Evolutionary conservation across 2,329 filamentous ascomycete species (phyloP).

Genomic region (Aspergillus luchuensis): DNA sequence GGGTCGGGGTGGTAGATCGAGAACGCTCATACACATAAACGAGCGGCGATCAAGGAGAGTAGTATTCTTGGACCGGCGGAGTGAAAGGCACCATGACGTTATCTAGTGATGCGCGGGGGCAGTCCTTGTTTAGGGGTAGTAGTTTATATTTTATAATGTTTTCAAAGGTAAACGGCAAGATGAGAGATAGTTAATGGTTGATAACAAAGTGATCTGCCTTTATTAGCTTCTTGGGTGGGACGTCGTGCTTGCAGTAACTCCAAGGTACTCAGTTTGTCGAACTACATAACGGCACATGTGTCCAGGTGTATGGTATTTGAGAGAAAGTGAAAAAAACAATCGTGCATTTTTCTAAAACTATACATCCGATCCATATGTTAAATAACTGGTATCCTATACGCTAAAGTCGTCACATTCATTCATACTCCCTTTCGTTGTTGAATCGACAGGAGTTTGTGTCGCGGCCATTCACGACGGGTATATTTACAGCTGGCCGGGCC

Average conservation of each 20-base stretch:
- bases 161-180: neutral
- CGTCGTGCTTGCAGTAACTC: neutral
- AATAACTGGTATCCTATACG: conserved; percentile 8
- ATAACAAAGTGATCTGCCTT: neutral
- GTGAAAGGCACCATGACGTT: neutral
- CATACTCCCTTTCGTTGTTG: conserved; percentile 6
- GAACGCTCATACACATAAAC: neutral
- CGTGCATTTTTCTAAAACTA: neutral
- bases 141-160: neutral
- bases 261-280: neutral
- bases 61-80: conserved; percentile 1
- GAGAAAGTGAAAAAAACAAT: neutral
- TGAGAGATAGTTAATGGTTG: too few species aligned
- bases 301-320: neutral
- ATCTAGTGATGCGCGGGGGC: too few species aligned
- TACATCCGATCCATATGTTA: conserved; percentile 11
- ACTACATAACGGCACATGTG: neutral
- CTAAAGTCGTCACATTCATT: conserved; percentile 9
- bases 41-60: neutral
- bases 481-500: conserved; percentile 57
- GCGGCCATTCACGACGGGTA: conserved; percentile 10
- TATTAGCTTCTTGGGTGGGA: neutral
- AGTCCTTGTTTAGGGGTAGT: too few species aligned
- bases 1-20: neutral
- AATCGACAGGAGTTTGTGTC: conserved; percentile 15